phyloP scores from a whole-genome alignment of 1,139 yeast genomes.

The Magnusiomyces sp. region DNA sequence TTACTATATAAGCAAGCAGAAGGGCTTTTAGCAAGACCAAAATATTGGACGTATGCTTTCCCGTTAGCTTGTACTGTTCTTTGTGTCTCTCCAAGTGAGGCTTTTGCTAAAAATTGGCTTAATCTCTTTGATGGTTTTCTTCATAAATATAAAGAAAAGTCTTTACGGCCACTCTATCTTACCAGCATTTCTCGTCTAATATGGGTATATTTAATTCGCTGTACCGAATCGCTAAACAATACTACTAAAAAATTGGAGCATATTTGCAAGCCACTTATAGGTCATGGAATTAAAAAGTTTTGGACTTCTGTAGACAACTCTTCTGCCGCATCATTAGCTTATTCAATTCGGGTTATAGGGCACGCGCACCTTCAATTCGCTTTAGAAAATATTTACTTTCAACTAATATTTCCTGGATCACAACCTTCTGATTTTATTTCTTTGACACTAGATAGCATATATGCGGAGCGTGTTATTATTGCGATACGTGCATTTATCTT shows the following conservation, averaged over 20 bases:
- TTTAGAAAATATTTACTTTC: constrained; percentile 66
- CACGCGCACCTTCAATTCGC: constrained; percentile 71
- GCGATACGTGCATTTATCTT: constrained; percentile 65
- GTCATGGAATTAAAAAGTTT: constrained; percentile 46
- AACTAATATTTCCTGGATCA: constrained; percentile 40
- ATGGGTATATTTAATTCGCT: constrained; percentile 85
- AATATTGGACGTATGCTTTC: constrained; percentile 67
- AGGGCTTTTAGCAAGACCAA: constrained; percentile 37
- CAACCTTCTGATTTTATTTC: constrained; percentile 42
- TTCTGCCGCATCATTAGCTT: constrained; percentile 58
- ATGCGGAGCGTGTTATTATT: constrained; percentile 63
- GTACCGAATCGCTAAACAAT: constrained; percentile 80
- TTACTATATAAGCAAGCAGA: constrained; percentile 49
- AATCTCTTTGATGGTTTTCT: constrained; percentile 46
- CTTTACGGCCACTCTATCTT: constrained; percentile 41
- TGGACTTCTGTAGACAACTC: constrained; percentile 54
- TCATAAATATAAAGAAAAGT: constrained; percentile 40
- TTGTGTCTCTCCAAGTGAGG: constrained; percentile 72
- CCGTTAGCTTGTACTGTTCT: constrained; percentile 65
- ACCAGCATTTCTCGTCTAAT: constrained; percentile 62
- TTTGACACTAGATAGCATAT: constrained; percentile 45
- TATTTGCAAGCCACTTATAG: constrained; percentile 49
- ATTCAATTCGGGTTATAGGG: constrained; percentile 67
- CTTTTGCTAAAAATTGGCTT: constrained; percentile 73
- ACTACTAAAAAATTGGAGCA: constrained; percentile 62